phyloP scores from a whole-genome alignment of 164 flowering plant species.

The Tetrastigma voinierianum region DNA sequence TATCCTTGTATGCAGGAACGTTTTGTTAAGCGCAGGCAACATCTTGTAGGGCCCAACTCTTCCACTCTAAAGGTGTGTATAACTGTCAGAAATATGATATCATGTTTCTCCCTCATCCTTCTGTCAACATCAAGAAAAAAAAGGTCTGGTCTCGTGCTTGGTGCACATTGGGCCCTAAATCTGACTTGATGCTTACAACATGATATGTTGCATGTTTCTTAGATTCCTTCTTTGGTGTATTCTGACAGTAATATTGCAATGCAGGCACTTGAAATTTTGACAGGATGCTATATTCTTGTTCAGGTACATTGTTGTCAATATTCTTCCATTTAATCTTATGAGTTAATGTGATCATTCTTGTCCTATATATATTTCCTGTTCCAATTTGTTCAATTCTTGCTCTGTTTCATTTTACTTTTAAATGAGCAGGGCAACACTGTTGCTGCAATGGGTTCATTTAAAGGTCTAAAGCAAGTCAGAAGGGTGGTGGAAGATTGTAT shows the following conservation, averaged over 20 bases:
- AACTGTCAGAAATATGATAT: not conserved
- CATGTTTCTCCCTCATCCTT: not conserved
- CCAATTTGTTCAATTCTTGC: not conserved
- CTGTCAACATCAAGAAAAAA: not conserved
- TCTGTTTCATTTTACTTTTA: conserved; percentile 6
- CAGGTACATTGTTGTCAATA: conserved; percentile 47
- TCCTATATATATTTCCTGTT: not conserved
- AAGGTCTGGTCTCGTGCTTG: no score
- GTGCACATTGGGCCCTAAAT: not conserved
- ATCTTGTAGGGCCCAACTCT: conserved; percentile 80
- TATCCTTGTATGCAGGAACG: conserved; percentile 58
- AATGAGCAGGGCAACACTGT: conserved; percentile 78
- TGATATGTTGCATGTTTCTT: not conserved
- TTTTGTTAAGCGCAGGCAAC: conserved; percentile 87
- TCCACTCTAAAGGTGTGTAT: conserved; percentile 77
- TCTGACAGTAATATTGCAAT: conserved; percentile 7
- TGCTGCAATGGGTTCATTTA: conserved; percentile 94
- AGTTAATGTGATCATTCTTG: not conserved
- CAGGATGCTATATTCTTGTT: conserved; percentile 88
- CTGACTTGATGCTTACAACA: not conserved
- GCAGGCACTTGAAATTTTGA: conserved; percentile 94
- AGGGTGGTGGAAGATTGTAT: conserved; percentile 93
- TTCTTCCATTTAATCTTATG: not conserved
- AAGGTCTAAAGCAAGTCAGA: conserved; percentile 88
- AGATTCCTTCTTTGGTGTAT: not conserved